phyloP scores from a whole-genome alignment of 108 stramenopile genomes.

The Mayamaea pseudoterrestris region DNA sequence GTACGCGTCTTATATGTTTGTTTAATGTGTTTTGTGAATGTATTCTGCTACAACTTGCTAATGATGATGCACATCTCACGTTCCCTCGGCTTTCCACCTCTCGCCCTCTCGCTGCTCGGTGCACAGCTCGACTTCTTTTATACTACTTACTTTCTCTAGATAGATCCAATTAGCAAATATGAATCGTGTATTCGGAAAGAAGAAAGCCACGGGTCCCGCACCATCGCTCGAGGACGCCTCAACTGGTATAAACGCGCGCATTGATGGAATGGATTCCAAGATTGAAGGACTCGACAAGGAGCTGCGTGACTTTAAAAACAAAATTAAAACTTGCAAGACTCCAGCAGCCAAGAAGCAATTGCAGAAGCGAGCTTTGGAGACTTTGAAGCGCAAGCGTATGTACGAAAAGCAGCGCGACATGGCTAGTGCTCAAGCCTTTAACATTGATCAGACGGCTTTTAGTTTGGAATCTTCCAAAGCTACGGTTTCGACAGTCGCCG shows the following conservation, averaged over 20 bases:
- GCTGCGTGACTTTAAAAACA: constrained; percentile 67
- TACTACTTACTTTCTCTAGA: too few relatives aligned
- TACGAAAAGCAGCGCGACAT: constrained; percentile 95
- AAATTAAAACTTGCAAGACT: constrained; percentile 69
- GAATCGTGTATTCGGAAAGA: constrained; percentile 84
- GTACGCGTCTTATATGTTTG: too few relatives aligned
- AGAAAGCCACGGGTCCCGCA: constrained; percentile 62
- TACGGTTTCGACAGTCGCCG: constrained; percentile 80
- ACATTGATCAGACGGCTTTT: constrained; percentile 93
- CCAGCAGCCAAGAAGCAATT: constrained; percentile 59
- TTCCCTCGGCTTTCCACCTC: too few relatives aligned
- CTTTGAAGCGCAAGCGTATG: constrained; percentile 93
- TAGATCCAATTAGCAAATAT: too few relatives aligned
- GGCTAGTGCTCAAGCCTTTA: constrained; percentile 90
- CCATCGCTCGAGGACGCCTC: constrained; percentile 71
- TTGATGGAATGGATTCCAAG: constrained; percentile 68
- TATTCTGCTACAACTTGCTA: too few relatives aligned
- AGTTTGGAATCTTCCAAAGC: constrained; percentile 93
- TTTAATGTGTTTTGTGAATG: too few relatives aligned
- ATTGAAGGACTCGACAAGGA: constrained; percentile 66
- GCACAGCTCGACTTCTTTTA: too few relatives aligned
- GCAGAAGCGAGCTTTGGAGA: constrained; percentile 86
- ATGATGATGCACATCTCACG: too few relatives aligned
- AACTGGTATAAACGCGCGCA: constrained; percentile 39
- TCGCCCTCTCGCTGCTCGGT: too few relatives aligned